Base-by-base conservation (phyloP, 2,329 filamentous ascomycete species). In the Acrocalymma vagum region DNA sequence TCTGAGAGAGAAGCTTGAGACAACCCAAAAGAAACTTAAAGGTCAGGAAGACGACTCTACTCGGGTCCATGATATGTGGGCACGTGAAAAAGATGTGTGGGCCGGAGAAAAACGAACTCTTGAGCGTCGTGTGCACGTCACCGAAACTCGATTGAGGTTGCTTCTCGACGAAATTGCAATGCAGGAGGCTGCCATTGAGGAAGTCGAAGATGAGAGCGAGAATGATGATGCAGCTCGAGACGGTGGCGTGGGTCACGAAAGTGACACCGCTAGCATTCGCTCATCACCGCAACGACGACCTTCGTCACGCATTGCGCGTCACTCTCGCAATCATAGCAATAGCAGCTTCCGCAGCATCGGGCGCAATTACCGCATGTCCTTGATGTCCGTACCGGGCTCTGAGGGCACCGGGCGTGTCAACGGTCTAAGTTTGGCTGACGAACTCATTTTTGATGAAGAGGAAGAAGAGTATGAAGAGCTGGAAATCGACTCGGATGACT, bases 101-200 rank as follows among this genome's bases (percentile, higher is more conserved):
- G 86, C 92, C 9, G 84, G 87, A 30, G 91, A 95, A 65, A 87
- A 84, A 59, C 85, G 92, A 38, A 87, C 83, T 40, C 80, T 90
- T 46, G 93, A 99, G 69, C 85, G 89, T 41, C 90, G 88, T 55
- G 74, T 96, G 10, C 92, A 97, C 66, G 81, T 96, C n/a, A 88
- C 91, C 2, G 94, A 99, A 72, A 88, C 81, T 20, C 85, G 93
- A 24, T 71, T 99, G 38, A 94, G 93, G 65, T 79, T 83, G 9
- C 81, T 99, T 9, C 77, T 99, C 29, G 90, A 93, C 24, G 94
- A 97, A 69, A 82, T 99, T 33, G 84, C 85, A n/a, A 79, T 82
- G 3, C 83, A 84, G 41, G 84, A 91, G 57, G 78, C 78, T 28
- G 61, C 55, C 23, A 53, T 60, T 20, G 60, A 65, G 34, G 59